Evolutionary conservation across 2,329 filamentous ascomycete species (phyloP).

Genomic region (Plectosphaerella plurivora): DNA sequence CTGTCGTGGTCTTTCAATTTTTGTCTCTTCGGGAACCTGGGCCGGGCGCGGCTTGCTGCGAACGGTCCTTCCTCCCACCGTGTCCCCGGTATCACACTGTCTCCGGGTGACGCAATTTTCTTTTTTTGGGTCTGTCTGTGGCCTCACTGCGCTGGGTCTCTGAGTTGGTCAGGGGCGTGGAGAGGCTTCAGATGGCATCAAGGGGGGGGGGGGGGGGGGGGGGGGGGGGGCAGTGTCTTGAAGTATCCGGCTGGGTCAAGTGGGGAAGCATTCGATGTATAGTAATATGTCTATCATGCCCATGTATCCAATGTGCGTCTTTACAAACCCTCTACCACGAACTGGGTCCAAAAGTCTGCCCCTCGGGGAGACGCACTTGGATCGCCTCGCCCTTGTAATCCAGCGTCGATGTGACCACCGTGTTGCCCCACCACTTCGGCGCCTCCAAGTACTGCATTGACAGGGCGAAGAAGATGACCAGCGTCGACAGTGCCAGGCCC

Average conservation of each 20-base stretch:
- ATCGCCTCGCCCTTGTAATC: slow-evolving; percentile 57
- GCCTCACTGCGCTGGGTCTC: not conserved
- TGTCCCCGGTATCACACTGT: not conserved
- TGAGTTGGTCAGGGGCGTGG: not conserved
- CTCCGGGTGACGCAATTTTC: not conserved
- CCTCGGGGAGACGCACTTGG: slow-evolving; percentile 45
- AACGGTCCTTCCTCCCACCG: not conserved
- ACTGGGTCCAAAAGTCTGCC: slow-evolving; percentile 58
- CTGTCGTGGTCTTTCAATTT: not conserved
- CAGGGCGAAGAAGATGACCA: slow-evolving; percentile 68
- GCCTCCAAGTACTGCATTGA: slow-evolving; percentile 57
- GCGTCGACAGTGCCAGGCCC: slow-evolving; percentile 61
- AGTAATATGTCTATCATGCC: too few relatives aligned
- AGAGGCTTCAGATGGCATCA: not conserved
- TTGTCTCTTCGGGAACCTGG: not conserved
- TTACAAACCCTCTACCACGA: slow-evolving; percentile 34
- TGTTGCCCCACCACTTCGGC: slow-evolving; percentile 68
- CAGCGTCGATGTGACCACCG: slow-evolving; percentile 53
- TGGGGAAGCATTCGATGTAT: too few relatives aligned
- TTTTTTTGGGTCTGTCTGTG: not conserved
- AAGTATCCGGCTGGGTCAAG: too few relatives aligned
- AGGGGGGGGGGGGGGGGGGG: too few relatives aligned
- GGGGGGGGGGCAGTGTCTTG: too few relatives aligned
- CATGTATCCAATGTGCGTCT: too few relatives aligned
- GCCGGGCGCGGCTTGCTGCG: not conserved